phyloP scores from a whole-genome alignment of 2,329 filamentous ascomycete species.

The Colletotrichum sp. region DNA sequence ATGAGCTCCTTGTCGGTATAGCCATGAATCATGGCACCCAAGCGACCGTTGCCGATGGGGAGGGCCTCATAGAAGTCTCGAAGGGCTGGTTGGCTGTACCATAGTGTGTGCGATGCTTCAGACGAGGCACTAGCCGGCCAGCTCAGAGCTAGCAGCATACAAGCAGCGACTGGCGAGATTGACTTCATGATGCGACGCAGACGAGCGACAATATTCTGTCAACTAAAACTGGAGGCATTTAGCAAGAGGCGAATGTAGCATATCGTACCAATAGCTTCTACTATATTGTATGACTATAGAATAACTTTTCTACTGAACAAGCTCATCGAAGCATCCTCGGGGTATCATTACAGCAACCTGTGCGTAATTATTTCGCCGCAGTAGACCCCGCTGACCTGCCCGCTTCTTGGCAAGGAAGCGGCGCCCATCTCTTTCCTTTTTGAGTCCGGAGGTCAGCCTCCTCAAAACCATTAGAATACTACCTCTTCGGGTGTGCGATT shows the following conservation, averaged over 20 bases:
- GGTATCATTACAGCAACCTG: not conserved
- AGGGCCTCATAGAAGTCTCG: constrained; percentile 22
- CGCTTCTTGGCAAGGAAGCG: not conserved
- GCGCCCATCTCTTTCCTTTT: constrained; percentile 28
- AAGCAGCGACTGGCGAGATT: not conserved
- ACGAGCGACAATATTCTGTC: not conserved
- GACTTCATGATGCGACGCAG: not conserved
- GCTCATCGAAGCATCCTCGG: not conserved
- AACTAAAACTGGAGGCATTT: not conserved
- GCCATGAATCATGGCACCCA: constrained; percentile 42
- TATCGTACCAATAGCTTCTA: not conserved
- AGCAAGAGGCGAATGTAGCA: not conserved
- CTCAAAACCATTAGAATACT: not conserved
- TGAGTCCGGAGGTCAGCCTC: not conserved
- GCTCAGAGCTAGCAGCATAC: not conserved
- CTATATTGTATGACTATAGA: not conserved
- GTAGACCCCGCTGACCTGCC: not conserved
- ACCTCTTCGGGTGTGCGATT: rapidly evolving
- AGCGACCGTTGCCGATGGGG: constrained; percentile 48
- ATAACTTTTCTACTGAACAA: not conserved
- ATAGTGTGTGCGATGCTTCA: not conserved
- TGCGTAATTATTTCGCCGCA: not conserved
- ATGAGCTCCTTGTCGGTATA: constrained; percentile 36
- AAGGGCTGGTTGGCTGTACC: not conserved
- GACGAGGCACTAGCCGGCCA: not conserved